Evolutionary conservation across 805 yeast species (phyloP).

Genomic region (Ogataea populi-albae): DNA sequence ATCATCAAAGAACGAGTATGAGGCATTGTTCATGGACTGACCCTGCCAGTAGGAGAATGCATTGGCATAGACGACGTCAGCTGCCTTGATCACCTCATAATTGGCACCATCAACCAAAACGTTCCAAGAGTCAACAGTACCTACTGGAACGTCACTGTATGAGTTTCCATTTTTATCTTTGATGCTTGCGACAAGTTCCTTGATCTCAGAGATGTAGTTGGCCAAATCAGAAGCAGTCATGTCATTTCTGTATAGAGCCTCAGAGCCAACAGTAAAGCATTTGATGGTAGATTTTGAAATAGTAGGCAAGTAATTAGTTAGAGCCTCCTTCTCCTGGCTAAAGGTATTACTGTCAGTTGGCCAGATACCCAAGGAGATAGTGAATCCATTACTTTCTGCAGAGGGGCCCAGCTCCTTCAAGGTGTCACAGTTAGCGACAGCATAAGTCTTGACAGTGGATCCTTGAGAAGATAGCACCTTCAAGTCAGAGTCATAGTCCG

Average conservation of each 20-base stretch:
- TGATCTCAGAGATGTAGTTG: constrained; percentile 58
- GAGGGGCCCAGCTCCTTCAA: constrained; percentile 83
- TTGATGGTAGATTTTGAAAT: constrained; percentile 67
- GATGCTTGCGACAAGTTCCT: constrained; percentile 55
- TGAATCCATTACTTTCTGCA: constrained; percentile 73
- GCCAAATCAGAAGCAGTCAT: constrained; percentile 75
- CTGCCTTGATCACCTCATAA: constrained; percentile 66
- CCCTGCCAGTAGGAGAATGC: constrained; percentile 99
- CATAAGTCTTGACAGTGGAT: constrained; percentile 74
- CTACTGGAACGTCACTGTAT: constrained; percentile 70
- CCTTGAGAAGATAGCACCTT: constrained; percentile 56
- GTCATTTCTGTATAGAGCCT: constrained; percentile 90
- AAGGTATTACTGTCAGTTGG: constrained; percentile 84
- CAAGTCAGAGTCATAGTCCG: constrained; percentile 71
- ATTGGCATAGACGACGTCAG: constrained; percentile 87
- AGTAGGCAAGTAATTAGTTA: constrained; percentile 65
- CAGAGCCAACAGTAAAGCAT: constrained; percentile 89
- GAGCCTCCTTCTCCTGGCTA: constrained; percentile 69
- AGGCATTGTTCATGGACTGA: constrained; percentile 75
- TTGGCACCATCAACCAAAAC: constrained; percentile 77
- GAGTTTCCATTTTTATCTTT: constrained; percentile 79
- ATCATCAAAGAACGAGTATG: constrained; percentile 92
- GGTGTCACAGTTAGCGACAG: constrained; percentile 93
- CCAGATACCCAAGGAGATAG: constrained; percentile 85
- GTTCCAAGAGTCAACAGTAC: constrained; percentile 97